Conservation (phyloP, 768 basidiomycete species). For the Mycena olivaceomarginata region DNA sequence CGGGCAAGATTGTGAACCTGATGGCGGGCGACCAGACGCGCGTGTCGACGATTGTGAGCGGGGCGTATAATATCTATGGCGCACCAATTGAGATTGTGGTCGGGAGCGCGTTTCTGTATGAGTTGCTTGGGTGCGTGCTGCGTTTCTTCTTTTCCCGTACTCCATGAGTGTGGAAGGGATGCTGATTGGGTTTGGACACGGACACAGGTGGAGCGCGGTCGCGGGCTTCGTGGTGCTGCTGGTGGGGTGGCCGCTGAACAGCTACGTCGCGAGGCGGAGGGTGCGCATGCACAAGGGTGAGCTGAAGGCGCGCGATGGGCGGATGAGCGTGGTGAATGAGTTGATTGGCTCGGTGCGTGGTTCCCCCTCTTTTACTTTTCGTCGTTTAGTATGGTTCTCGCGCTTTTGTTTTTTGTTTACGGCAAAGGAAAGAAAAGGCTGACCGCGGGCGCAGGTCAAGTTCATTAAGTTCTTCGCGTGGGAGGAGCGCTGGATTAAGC, state of each 20-base stretch:
- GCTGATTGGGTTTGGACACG: too few species aligned
- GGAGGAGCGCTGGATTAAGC: constrained; percentile 85
- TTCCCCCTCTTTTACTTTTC: too few species aligned
- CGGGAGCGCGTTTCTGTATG: constrained; percentile 35
- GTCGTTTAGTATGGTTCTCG: too few species aligned
- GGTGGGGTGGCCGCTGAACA: constrained; percentile 35
- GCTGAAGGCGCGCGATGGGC: constrained; percentile 79
- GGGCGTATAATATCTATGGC: constrained; percentile 20
- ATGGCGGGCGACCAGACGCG: constrained; percentile 81
- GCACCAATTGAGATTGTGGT: constrained; percentile 37
- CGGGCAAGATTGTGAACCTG: constrained; percentile 92
- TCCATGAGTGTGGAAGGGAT: too few species aligned
- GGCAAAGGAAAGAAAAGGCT: too few species aligned
- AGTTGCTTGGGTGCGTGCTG: constrained; percentile 67
- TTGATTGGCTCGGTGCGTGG: constrained; percentile 77
- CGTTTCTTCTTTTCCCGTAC: not conserved
- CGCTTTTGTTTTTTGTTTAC: too few species aligned
- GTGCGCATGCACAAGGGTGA: constrained; percentile 74
- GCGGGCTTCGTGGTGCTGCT: constrained; percentile 31
- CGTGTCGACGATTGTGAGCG: not conserved
- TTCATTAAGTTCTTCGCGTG: constrained; percentile 92
- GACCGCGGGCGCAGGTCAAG: constrained; percentile 55
- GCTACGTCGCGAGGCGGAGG: constrained; percentile 14
- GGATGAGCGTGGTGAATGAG: constrained; percentile 88
- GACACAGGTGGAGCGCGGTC: constrained; percentile 40